Percentiles rank a stretch among this genome's conserved stretches.
Evolutionary conservation across 176 grass and related monocot species (phyloP).

Genomic region (Hordeum vulgare): MorexV3_pseudomolecules_assembly NC_058520.1:594699714-594700213

Average conservation of each 20-base stretch:
- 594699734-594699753: constrained; percentile 14
- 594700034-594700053: neutral
- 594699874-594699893: neutral
- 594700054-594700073: neutral
- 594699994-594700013: neutral
- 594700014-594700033: neutral
- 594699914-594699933: neutral
- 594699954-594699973: neutral
- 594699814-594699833: neutral
- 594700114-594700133: constrained; percentile 15
- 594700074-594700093: neutral
- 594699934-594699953: neutral
- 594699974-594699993: neutral
- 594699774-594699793: neutral
- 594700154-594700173: constrained; percentile 43
- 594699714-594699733: constrained; percentile 49
- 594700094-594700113: neutral
- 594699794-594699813: neutral
- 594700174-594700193: constrained; percentile 24
- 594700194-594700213: constrained; percentile 27
- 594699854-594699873: neutral
- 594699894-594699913: neutral
- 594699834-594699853: neutral
- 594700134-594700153: constrained; percentile 54
- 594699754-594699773: constrained; percentile 32